Base-by-base conservation (phyloP, 345 rosid species). In the Acer saccharum region DNA sequence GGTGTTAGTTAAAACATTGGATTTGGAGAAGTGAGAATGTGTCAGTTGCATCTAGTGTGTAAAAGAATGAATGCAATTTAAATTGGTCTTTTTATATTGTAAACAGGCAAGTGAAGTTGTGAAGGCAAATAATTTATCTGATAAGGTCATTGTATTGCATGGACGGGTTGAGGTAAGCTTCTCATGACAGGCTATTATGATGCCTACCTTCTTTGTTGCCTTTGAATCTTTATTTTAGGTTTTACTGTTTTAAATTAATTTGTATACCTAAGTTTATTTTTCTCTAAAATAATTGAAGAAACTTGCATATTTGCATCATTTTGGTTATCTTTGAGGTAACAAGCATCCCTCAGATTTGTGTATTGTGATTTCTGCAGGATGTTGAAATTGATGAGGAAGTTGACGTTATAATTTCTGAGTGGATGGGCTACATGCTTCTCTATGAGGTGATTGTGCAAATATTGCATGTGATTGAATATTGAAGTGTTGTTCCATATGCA, bases 371-470 rank as follows among this genome's bases (percentile, higher is more conserved):
- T 74, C 58, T 82, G 77, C 88, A 96, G 99, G 99, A 96, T 89
- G 97, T 96, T 83, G 92, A 92, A 83, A 94, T 94, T 76, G 86
- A 90, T 43, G 98, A 96, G 88, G 92, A 90, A 81, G 99, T 96
- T 80, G 99, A 96, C 84, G 97, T 92, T 74, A 94, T 96, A 77
- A 86, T 96, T 70, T 96, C 99, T 27, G 97, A 96, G 77, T 96
- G 99, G 99, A 96, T 96, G 99, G 99, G 99, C 69, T 94, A 92
- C 89, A 89, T 94, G 99, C 98, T 96, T 85, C 83, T 96, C 72
- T 94, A 92, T 84, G 99, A 96, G 98, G 98, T 93, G 75, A 82
- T 75, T 82, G 61, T 72, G 55, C 62, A 69, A 76, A 81, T 78
- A 14, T 67, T 77, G 68, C 80, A 54, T 48, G 4, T 80, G 60